Conservation (phyloP, 1,284 basidiomycete species). For the Leccinum pseudoinsigne region DNA sequence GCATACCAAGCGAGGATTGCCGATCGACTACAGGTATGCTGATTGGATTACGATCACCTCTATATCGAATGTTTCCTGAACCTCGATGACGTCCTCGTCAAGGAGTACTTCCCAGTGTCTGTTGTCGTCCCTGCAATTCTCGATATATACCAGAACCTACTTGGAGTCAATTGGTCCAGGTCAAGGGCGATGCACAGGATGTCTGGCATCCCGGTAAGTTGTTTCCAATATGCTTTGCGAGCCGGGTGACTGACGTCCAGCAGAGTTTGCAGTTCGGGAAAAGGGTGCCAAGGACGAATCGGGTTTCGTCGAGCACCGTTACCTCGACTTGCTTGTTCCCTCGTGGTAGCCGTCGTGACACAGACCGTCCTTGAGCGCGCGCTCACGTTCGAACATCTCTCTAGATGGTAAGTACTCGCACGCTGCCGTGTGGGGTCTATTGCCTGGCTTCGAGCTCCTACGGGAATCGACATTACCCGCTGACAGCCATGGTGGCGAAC, state of each 20-base stretch:
- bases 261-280: no score
- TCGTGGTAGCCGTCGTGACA: no score
- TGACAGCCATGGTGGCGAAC: no score
- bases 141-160: slow-evolving; percentile 62
- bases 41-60: slow-evolving; percentile 65
- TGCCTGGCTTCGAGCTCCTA: slow-evolving; percentile 55
- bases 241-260: no score
- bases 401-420: slow-evolving; percentile 79
- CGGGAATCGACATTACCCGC: no score
- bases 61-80: slow-evolving; percentile 63
- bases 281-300: no score
- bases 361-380: neutral
- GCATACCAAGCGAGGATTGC: no score
- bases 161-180: slow-evolving; percentile 73
- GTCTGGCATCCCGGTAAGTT: no score
- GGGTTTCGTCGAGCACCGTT: no score
- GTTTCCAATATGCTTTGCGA: no score
- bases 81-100: slow-evolving; percentile 72
- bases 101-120: slow-evolving; percentile 84
- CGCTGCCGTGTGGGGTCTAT: slow-evolving; percentile 81
- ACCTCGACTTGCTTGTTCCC: no score
- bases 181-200: slow-evolving; percentile 44
- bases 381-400: neutral
- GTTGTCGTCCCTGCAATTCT: slow-evolving; percentile 77
- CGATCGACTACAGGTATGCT: no score